A percentile compares a stretch with the other conserved stretches of the same genome.
Evolutionary conservation across 352 stramenopile genomes (phyloP).

Genomic region (Globisporangium canariense): DNA sequence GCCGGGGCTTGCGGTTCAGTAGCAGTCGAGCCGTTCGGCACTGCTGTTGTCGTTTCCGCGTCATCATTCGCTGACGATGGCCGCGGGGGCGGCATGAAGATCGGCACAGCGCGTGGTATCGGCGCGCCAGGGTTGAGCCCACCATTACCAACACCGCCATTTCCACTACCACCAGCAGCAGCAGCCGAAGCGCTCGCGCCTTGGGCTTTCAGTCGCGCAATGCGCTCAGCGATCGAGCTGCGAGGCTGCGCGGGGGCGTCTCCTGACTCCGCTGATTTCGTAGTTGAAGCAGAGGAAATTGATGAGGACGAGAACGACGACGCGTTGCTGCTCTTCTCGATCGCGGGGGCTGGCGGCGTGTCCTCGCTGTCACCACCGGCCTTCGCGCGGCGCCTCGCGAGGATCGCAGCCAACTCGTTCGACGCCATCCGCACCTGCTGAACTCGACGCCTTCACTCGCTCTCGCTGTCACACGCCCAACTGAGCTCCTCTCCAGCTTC

Average conservation of each 20-base stretch:
- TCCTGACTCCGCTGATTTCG: background rate
- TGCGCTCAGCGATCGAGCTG: constrained; percentile 73
- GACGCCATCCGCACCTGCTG: constrained; percentile 43
- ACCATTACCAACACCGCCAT: background rate
- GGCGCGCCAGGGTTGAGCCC: constrained; percentile 9
- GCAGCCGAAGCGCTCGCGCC: constrained; percentile 37
- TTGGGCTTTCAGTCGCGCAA: constrained; percentile 69
- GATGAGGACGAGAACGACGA: constrained; percentile 8
- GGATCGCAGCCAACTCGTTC: constrained; percentile 81
- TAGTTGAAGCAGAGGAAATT: constrained; percentile 19
- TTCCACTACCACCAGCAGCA: constrained; percentile 9
- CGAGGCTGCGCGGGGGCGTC: constrained; percentile 14
- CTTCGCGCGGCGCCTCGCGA: constrained; percentile 73
- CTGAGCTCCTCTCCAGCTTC: background rate
- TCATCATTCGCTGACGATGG: constrained; percentile 15
- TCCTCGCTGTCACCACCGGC: constrained; percentile 39
- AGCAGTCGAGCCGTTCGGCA: background rate
- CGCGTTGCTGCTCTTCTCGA: constrained; percentile 23
- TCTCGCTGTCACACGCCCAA: background rate
- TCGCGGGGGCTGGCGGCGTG: constrained; percentile 20
- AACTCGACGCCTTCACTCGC: background rate
- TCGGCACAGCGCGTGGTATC: constrained; percentile 14
- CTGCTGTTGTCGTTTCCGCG: background rate
- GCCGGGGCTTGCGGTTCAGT: constrained; percentile 1
- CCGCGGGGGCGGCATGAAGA: constrained; percentile 15